Conservation (phyloP, 1,284 basidiomycete genomes). For the Leccinum proximum region DNA sequence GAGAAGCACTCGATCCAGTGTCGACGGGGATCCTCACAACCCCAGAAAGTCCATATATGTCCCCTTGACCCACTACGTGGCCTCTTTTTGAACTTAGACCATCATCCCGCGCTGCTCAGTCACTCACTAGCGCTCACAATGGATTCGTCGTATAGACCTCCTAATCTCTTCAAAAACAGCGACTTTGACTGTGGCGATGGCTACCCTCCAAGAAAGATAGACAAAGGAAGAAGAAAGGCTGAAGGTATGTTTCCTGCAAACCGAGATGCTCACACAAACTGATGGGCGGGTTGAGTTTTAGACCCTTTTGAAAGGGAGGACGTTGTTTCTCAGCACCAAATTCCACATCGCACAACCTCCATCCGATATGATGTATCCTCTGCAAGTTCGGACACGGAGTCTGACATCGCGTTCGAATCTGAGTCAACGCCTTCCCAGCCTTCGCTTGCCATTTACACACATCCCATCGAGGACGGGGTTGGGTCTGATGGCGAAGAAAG, state of each 20-base stretch:
- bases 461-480: not conserved
- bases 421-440: conserved; percentile 7
- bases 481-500: conserved; percentile 13
- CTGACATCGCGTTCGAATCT: conserved; percentile 4
- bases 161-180: conserved; percentile 13
- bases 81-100: not conserved
- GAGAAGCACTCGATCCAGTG: conserved; percentile 4
- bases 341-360: not conserved
- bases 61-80: not conserved
- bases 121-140: conserved; percentile 5
- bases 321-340: not conserved
- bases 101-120: not conserved
- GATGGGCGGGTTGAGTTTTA: conserved; percentile 2
- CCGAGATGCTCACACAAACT: not conserved
- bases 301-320: conserved; percentile 9
- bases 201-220: conserved; percentile 7
- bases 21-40: conserved; percentile 8
- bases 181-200: not conserved
- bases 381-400: conserved; percentile 11
- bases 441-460: not conserved
- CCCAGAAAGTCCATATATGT: conserved; percentile 9
- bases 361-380: conserved; percentile 1
- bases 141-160: conserved; percentile 12
- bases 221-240: conserved; percentile 24
- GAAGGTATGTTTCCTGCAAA: conserved; percentile 10